Base-by-base conservation (phyloP, 2,329 filamentous ascomycete genomes). In the Cladorrhinum sp. region DNA sequence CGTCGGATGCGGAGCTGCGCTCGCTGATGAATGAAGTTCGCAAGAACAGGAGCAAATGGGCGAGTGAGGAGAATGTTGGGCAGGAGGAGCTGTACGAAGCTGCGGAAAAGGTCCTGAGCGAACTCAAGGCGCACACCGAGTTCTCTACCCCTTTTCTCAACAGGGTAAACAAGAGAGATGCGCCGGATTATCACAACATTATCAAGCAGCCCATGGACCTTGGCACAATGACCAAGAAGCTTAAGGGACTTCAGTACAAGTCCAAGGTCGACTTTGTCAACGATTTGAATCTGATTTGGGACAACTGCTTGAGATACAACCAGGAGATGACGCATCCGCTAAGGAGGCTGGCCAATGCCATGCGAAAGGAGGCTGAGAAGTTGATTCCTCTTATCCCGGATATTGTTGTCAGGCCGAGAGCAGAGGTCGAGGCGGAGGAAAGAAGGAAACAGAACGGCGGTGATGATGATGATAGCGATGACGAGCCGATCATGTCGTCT, bases 121-220 rank as follows among this genome's bases (percentile, higher is more conserved):
- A 98, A 74, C 86, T 99, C 59, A 98, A 98, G 75, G 95, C 95
- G 36, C 93, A 96, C 79, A 96, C 92, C 1, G 95, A 99, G 74
- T 96, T 97, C 75, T 97, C 95, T 1, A 92, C 91, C n/a, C 92
- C 95, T 1, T 99, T 99, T 69, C 76, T 99, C 59, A 92, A 92
- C 59, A 86, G 92, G 67, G 95, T 99, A 56, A 98, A 96, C 78
- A 99, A 99, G 78, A 86, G 95, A 69, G 95, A 99, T 74, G 95
- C 92, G 12, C 95, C 94, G 21, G 93, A 98, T 76, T 99, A 99
- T 76, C 92, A 96, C 74, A 89, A 86, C 68, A 89, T 91, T 66
- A 97, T 98, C 76, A 97, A 96, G 76, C 89, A 93, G 52, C 95
- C 95, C 1, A 99, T 99, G 95, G 95, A 99, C 73, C 86, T 99